These are phyloP conservation scores for Ophiobolus disseminans DNA, from an alignment of 2,329 filamentous ascomycete species.

Conservation along the genomic window DNA sequence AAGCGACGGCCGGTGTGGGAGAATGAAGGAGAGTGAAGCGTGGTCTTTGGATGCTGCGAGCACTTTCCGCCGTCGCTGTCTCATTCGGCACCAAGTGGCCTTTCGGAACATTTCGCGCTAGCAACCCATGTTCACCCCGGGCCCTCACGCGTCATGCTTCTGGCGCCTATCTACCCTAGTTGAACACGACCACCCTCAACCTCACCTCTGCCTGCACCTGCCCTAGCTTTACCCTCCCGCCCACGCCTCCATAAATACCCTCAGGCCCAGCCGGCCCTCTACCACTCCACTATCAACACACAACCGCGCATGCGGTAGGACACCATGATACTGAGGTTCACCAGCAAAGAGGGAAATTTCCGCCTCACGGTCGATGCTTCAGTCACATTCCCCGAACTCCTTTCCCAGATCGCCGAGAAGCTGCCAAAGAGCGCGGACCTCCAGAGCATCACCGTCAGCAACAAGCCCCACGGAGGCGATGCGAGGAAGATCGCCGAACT, in stretches of 20 bases:
- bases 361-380: slow-evolving; percentile 78
- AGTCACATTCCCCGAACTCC: slow-evolving; percentile 71
- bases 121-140: slow-evolving; percentile 7
- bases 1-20: no score
- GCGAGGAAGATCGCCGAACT: slow-evolving; percentile 61
- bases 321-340: slow-evolving; percentile 81
- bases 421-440: slow-evolving; percentile 64
- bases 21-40: no score
- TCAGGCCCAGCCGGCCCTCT: neutral
- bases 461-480: slow-evolving; percentile 66
- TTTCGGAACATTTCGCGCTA: no score
- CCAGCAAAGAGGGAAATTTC: slow-evolving; percentile 91
- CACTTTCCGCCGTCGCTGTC: no score
- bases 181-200: slow-evolving; percentile 17
- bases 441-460: slow-evolving; percentile 64
- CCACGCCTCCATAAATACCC: neutral
- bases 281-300: neutral
- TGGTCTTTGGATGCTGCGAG: no score
- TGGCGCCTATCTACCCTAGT: slow-evolving; percentile 22
- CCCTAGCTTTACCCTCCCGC: neutral
- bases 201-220: slow-evolving; percentile 16
- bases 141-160: slow-evolving; percentile 27
- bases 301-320: slow-evolving; percentile 4
- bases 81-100: no score
- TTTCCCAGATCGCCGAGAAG: slow-evolving; percentile 64